These are phyloP conservation scores for Fusarium guadeloupense DNA, from an alignment of 2,329 filamentous ascomycete genomes.

Conservation along the genomic window DNA sequence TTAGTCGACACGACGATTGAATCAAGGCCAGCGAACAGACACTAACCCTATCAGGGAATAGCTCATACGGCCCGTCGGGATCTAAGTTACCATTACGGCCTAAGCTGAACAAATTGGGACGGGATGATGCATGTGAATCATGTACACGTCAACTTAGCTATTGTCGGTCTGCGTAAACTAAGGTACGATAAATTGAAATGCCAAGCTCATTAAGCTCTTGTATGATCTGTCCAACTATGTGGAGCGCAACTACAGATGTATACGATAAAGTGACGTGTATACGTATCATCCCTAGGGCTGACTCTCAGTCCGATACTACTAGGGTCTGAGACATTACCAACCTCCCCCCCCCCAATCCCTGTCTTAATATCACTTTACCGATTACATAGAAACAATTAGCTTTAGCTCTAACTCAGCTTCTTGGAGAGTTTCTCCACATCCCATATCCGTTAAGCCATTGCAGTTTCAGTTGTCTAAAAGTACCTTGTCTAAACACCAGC, in stretches of 20 bases:
- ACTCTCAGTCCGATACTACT: not conserved
- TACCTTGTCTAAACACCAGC: too few species aligned
- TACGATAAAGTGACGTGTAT: not conserved
- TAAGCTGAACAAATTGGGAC: not conserved
- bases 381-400: not conserved
- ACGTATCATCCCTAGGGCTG: not conserved
- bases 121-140: not conserved
- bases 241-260: too few species aligned
- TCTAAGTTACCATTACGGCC: conserved; percentile 17
- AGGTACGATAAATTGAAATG: not conserved
- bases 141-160: not conserved
- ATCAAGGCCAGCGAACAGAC: conserved; percentile 7
- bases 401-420: not conserved
- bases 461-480: not conserved
- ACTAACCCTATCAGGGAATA: conserved; percentile 15
- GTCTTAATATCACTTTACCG: too few species aligned
- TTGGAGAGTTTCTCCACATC: not conserved
- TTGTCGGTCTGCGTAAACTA: not conserved
- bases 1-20: conserved; percentile 6
- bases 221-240: not conserved
- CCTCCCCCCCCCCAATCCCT: conserved; percentile 8
- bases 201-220: not conserved
- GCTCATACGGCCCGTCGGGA: conserved; percentile 29
- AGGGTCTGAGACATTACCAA: conserved; percentile 21
- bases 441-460: not conserved